Evolutionary conservation across 179 eudicot genomes (phyloP), one percentile per base, ranked within the genome.

Genomic region (Amaranthus tricolor): DNA sequence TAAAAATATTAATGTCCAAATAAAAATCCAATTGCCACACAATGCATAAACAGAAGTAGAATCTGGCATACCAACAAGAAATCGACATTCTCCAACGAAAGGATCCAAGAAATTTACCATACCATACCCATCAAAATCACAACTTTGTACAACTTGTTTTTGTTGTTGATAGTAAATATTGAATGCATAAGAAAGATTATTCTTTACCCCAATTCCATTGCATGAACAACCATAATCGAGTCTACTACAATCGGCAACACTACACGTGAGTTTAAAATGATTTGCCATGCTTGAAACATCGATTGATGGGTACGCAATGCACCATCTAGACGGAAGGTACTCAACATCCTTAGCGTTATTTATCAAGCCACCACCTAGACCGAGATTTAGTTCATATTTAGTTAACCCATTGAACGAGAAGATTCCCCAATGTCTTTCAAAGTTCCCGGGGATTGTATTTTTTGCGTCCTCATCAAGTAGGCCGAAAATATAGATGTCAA

Each of bases 381-480:
- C 97, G 57, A 92, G 89, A 84, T 92, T 84, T 54, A 92, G 72
- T 5, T 82, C 66, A 69, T 92, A 92, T 80, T 92, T 92, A 15
- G 94, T 87, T 78, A 87, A 96, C 48, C 97, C 97, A 74, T 92
- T 96, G 45, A 92, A 92, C 5, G 96, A 90, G 84, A 92, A 90
- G 47, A 92, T 87, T 0, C 97, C 96, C 97, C 97, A 92, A 62
- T 92, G 97, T 72, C 97, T 87, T 81, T 92, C 97, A 44, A 92
- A 92, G 76, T 89, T 90, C 40, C 97, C 97, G 0, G 97, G 97
- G 13, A 92, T 84, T 16, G 73, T 70, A 80, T 89, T 92, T 65
- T 92, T 92, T 58, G 91, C 91, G 15, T 84, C 90, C 83, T 92
- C 97, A 50, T 92, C 96, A 1, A 90, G 85, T 45, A 92, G 88